Conservation (phyloP, 75 land plant genomes). For the Cunninghamia lanceolata region DNA sequence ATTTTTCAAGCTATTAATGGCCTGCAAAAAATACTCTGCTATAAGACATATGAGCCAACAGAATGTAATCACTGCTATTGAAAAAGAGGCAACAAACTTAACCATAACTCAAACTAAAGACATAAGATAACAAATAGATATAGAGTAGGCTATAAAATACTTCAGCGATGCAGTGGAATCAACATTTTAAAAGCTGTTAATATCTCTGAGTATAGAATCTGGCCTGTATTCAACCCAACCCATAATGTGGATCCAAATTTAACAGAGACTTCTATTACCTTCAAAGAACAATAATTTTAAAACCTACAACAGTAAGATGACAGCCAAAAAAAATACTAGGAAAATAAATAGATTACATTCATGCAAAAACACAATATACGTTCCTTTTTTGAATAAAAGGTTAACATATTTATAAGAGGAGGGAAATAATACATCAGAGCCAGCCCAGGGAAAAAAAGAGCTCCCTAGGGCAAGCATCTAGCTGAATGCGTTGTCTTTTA, state of each 20-base stretch:
- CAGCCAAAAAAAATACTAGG: not conserved
- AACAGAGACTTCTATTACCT: not conserved
- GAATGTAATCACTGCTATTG: not conserved
- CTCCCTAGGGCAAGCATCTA: too few species aligned
- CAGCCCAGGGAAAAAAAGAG: too few species aligned
- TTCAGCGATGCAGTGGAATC: too few species aligned
- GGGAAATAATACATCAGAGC: too few species aligned
- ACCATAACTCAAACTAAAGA: not conserved
- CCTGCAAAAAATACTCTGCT: conserved; percentile 44
- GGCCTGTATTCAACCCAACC: not conserved
- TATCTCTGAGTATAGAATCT: too few species aligned
- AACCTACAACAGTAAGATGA: not conserved
- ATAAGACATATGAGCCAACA: conserved; percentile 1
- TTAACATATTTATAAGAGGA: too few species aligned
- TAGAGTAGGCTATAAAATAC: too few species aligned
- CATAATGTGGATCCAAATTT: not conserved
- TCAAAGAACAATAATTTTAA: not conserved
- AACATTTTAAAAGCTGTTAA: not conserved
- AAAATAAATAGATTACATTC: not conserved
- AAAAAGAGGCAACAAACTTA: not conserved
- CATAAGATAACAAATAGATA: not conserved
- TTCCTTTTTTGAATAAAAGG: too few species aligned
- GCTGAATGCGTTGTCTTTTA: too few species aligned
- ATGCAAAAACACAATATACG: not conserved
- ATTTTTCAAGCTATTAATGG: conserved; percentile 98